Percentiles rank a stretch among this genome's conserved stretches.
These are phyloP conservation scores for Biscogniauxia sp. DNA, from an alignment of 2,329 filamentous ascomycete genomes.

Conservation along the genomic window DNA sequence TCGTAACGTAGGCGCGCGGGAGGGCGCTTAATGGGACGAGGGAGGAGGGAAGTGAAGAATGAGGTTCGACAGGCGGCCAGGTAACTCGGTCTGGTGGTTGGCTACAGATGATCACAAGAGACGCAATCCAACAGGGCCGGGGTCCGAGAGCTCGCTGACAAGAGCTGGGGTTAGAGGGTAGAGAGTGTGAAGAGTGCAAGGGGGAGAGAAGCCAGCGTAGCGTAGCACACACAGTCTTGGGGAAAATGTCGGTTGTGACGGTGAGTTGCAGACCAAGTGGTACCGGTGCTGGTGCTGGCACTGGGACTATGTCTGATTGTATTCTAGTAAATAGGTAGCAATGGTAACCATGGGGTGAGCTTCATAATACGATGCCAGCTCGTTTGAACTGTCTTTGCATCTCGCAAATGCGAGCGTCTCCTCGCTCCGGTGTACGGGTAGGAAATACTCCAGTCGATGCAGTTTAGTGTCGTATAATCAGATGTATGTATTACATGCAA, in stretches of 20 bases:
- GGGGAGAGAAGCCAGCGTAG: background rate
- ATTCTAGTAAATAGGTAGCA: too few relatives aligned
- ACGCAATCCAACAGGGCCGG: background rate
- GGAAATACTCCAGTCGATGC: background rate
- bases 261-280: slow-evolving; percentile 3
- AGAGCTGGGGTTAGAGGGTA: background rate
- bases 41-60: background rate
- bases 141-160: background rate
- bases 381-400: background rate
- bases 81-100: background rate
- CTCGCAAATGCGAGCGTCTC: background rate
- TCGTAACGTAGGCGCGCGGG: slow-evolving; percentile 5
- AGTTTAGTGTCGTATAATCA: background rate
- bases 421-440: background rate
- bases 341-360: too few relatives aligned
- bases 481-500: background rate
- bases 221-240: background rate
- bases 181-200: background rate
- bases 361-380: background rate
- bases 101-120: background rate
- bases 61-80: background rate
- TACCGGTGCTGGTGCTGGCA: too few relatives aligned
- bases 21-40: background rate
- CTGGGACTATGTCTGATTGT: too few relatives aligned
- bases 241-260: slow-evolving; percentile 15